phyloP scores from a whole-genome alignment of 2,329 filamentous ascomycete species.

The Stemphylium beticola region DNA sequence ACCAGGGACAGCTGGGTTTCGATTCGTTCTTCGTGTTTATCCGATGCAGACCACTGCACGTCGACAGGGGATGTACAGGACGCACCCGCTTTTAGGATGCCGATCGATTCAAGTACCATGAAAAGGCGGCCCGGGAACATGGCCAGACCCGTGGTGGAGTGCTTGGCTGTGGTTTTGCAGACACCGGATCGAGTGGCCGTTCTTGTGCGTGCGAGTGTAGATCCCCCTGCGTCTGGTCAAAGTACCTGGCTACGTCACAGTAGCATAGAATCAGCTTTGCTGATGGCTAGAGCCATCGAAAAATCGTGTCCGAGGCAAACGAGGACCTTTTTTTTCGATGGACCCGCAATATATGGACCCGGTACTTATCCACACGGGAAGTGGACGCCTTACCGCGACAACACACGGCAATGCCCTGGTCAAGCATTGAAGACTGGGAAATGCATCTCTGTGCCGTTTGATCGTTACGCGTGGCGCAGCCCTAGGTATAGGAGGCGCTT shows the following conservation, averaged over 20 bases:
- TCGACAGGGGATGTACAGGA: neutral
- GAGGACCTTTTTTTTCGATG: neutral
- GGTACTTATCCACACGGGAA: neutral
- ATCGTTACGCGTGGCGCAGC: no score
- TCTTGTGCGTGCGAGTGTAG: neutral
- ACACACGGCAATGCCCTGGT: neutral
- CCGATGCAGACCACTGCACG: constrained; percentile 1
- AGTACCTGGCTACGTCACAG: neutral
- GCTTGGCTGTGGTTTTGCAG: neutral
- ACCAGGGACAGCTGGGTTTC: neutral
- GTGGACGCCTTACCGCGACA: neutral
- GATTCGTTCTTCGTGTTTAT: constrained; percentile 4
- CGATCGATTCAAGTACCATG: neutral
- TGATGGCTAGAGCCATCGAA: neutral
- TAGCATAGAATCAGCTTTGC: neutral
- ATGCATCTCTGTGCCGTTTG: neutral
- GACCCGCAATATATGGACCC: neutral
- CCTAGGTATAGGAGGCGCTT: no score
- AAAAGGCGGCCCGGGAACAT: neutral
- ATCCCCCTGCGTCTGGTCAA: neutral
- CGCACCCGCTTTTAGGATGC: neutral
- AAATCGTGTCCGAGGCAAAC: neutral
- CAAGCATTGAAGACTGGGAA: neutral
- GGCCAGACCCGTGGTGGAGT: neutral
- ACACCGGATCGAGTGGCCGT: neutral